Base-by-base conservation (phyloP, 768 basidiomycete species). In the Neoboletus brunneissimus region DNA sequence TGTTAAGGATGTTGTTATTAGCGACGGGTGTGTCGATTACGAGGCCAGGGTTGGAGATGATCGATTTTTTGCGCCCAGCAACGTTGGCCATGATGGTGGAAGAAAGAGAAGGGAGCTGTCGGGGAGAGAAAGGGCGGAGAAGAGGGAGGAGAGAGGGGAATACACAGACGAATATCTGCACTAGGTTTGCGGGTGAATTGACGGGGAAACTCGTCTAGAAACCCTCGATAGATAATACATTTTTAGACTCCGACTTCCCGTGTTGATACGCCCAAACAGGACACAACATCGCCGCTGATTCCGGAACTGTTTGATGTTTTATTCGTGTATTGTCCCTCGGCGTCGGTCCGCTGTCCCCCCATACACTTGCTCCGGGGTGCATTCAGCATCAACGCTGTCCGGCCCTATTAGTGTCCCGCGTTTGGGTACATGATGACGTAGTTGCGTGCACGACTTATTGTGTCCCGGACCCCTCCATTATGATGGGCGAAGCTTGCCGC, bases 1-100 rank as follows among this genome's bases (percentile, higher is more conserved):
- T 91, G 77, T 94, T 94, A 79, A 94, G 91, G 58, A 91, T 87
- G 48, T 87, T 91, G 78, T 89, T 91, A 69, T 85, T 84, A 64
- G 84, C 83, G 65, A 86, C 79, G 42, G 88, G 88, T 16, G 82
- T 82, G 72, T 91, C 90, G 71, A 89, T 87, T 45, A 83, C 77
- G 56, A 88, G 77, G 66, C 78, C 82, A 50, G 81, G 75, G 64
- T 76, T 82, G 56, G 87, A 84, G 55, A 83, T 79, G 64, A 89
- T 82, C 54, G 88, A 89, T 75, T 89, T 91, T 84, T 89, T 90
- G 67, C 90, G 85, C 73, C 79, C 84, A 65, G 87, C 80, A 72
- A 79, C 67, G 64, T 70, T 76, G 70, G 81, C 71, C 80, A 81
- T 81, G 65, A 76, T 78, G 65, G 62, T 60, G 57, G 61, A 23